Conservation (phyloP, 345 rosid species). For the Linum usitatissimum region DNA sequence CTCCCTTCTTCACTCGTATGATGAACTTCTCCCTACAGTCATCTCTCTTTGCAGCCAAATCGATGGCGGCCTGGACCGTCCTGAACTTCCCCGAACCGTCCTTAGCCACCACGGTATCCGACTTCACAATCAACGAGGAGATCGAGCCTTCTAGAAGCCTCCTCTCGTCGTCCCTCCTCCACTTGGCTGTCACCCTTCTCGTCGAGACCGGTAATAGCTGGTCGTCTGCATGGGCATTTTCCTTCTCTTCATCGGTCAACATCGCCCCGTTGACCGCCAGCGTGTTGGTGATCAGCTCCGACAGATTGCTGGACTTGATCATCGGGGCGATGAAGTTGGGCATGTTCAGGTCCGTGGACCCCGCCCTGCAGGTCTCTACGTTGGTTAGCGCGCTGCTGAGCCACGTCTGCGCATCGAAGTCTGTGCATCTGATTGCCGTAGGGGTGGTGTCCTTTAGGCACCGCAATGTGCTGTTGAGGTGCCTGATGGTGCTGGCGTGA, state of each 20-base stretch:
- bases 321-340: slow-evolving; percentile 38
- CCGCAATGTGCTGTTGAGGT: slow-evolving; percentile 42
- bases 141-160: slow-evolving; percentile 25
- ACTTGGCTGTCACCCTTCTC: neutral
- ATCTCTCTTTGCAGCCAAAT: slow-evolving; percentile 45
- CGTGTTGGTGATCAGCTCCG: slow-evolving; percentile 51
- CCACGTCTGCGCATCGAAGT: slow-evolving; percentile 71
- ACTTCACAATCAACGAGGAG: slow-evolving; percentile 17
- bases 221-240: neutral
- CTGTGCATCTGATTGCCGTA: slow-evolving; percentile 27
- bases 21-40: slow-evolving; percentile 47
- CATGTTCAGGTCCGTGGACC: slow-evolving; percentile 52
- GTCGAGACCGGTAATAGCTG: slow-evolving; percentile 27
- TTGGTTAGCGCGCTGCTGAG: slow-evolving; percentile 73
- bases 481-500: slow-evolving; percentile 38
- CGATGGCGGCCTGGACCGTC: slow-evolving; percentile 53
- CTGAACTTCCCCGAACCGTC: slow-evolving; percentile 53
- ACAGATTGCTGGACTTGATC: slow-evolving; percentile 48
- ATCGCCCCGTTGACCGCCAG: slow-evolving; percentile 42
- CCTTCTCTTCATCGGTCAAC: slow-evolving; percentile 9
- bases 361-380: slow-evolving; percentile 56
- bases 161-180: slow-evolving; percentile 59
- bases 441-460: neutral
- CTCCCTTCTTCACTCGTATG: slow-evolving; percentile 55
- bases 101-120: slow-evolving; percentile 61